phyloP scores from a whole-genome alignment of 2,329 filamentous ascomycete species.

The Penicillium sp. region DNA sequence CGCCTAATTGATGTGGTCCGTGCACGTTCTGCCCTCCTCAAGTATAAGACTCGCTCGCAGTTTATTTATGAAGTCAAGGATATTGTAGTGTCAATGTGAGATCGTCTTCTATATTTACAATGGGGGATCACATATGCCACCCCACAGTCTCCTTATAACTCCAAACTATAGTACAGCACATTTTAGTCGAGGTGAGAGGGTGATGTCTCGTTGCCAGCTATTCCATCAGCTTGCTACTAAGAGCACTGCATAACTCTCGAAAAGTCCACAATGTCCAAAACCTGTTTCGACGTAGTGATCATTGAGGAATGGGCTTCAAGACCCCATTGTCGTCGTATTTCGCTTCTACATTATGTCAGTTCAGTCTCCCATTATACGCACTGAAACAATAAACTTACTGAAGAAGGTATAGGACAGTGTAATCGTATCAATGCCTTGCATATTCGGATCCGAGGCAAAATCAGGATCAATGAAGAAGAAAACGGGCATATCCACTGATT shows the following conservation, averaged over 20 bases:
- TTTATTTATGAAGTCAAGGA: neutral
- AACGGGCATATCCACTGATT: constrained; percentile 98
- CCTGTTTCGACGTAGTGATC: constrained; percentile 1
- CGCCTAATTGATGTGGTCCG: constrained; percentile 38
- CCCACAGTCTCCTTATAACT: neutral
- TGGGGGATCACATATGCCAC: neutral
- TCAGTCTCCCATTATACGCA: neutral
- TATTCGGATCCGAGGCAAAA: constrained; percentile 82
- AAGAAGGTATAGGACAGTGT: constrained; percentile 98
- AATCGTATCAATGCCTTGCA: constrained; percentile 91
- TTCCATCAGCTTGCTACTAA: neutral
- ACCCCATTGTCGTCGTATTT: constrained; percentile 77
- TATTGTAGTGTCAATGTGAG: neutral
- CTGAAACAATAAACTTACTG: constrained; percentile 55
- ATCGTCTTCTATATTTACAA: neutral
- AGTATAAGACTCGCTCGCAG: neutral
- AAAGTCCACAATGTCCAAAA: neutral
- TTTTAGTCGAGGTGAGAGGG: constrained; percentile 18
- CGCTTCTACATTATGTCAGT: constrained; percentile 56
- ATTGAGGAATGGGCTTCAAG: constrained; percentile 52
- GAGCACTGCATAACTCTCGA: too few relatives aligned
- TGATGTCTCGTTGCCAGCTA: neutral
- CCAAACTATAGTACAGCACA: constrained; percentile 19
- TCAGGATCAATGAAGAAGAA: constrained; percentile 99
- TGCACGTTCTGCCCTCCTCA: constrained; percentile 18